A percentile compares a stretch with the other conserved stretches of the same genome.
Evolutionary conservation across 352 stramenopile species (phyloP).

Genomic region (Peronospora destructor): DNA sequence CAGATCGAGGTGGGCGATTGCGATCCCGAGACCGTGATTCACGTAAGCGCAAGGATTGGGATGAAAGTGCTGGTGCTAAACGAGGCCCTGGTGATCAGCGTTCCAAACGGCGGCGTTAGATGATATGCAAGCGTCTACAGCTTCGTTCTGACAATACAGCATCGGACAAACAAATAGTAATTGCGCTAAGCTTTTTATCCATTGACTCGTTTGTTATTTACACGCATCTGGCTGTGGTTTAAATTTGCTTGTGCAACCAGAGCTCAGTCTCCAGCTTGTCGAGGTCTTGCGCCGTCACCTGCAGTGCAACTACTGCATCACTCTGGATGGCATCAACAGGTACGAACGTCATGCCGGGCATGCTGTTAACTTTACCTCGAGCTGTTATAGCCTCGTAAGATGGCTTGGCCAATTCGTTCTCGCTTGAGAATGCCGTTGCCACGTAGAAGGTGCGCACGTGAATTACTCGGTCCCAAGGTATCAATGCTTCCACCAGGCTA

Average conservation of each 20-base stretch:
- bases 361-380: conserved; percentile 22
- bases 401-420: conserved; percentile 37
- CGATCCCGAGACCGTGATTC: conserved; percentile 59
- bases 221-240: conserved; percentile 10
- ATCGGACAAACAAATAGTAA: neutral
- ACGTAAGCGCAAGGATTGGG: conserved; percentile 53
- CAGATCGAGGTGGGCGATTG: conserved; percentile 34
- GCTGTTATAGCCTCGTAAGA: conserved; percentile 24
- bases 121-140: conserved; percentile 8
- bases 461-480: conserved; percentile 58
- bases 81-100: conserved; percentile 24
- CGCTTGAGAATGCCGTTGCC: conserved; percentile 36
- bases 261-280: conserved; percentile 81
- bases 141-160: conserved; percentile 4
- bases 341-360: conserved; percentile 69
- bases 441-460: conserved; percentile 73
- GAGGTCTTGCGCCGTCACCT: conserved; percentile 69
- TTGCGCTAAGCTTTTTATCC: neutral
- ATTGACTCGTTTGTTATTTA: conserved; percentile 5
- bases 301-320: conserved; percentile 39
- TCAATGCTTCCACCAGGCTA: conserved; percentile 33
- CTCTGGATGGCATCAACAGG: conserved; percentile 55
- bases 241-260: conserved; percentile 74
- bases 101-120: conserved; percentile 50
- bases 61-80: conserved; percentile 34